phyloP scores from a whole-genome alignment of 257 asterid genomes.

The Eustoma russellianum region DNA sequence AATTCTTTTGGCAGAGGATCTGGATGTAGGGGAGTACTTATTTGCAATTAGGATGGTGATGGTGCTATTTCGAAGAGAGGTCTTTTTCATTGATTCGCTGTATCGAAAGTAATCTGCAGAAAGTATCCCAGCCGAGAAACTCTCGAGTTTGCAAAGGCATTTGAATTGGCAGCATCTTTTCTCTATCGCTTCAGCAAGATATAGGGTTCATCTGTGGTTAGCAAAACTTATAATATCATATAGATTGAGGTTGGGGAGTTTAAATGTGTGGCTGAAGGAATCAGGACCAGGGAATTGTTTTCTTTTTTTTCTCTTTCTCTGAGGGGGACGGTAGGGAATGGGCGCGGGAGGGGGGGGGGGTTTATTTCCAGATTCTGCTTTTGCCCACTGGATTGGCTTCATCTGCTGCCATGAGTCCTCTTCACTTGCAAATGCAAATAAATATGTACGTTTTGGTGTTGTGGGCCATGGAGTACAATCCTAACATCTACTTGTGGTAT shows the following conservation, averaged over 20 bases:
- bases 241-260: too few species aligned
- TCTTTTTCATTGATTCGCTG: constrained; percentile 81
- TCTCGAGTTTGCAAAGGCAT: background rate
- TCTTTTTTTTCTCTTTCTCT: too few species aligned
- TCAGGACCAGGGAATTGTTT: too few species aligned
- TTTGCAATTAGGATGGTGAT: constrained; percentile 97
- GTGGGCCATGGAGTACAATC: constrained; percentile 99
- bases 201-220: background rate
- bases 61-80: constrained; percentile 94
- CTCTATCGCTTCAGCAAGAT: background rate
- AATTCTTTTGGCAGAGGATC: constrained; percentile 55
- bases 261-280: too few species aligned
- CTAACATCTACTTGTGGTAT: constrained; percentile 48
- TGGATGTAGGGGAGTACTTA: constrained; percentile 93
- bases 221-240: too few species aligned
- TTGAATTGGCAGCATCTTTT: background rate
- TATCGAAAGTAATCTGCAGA: constrained; percentile 38
- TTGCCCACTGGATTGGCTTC: background rate
- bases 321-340: too few species aligned
- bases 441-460: constrained; percentile 41
- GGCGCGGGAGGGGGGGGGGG: background rate
- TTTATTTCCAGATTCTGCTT: background rate
- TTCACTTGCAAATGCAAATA: background rate
- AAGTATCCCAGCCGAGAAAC: background rate
- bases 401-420: background rate